Conservation (phyloP, 768 basidiomycete genomes). For the Mycena haematopus region DNA sequence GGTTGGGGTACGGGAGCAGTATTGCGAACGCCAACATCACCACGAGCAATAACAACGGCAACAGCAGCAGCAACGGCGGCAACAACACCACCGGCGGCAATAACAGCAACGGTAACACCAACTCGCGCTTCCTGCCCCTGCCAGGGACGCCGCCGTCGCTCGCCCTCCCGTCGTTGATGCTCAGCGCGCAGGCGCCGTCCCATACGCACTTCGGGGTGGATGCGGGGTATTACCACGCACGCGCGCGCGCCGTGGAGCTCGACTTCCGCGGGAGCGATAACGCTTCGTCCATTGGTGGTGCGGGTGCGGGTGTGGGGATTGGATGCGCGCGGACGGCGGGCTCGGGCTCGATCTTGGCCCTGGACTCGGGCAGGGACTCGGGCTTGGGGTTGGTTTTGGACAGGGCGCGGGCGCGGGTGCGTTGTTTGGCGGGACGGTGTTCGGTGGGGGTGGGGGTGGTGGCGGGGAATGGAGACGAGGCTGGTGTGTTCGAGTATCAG, state of each 20-base stretch:
- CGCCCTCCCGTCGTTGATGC: not conserved
- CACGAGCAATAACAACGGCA: too few relatives aligned
- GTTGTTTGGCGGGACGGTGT: not conserved
- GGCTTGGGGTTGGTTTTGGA: not conserved
- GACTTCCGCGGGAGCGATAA: not conserved
- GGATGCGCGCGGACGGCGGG: slow-evolving; percentile 30
- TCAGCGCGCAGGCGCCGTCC: not conserved
- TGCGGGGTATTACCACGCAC: slow-evolving; percentile 4
- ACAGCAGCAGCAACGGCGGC: not conserved
- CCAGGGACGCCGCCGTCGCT: slow-evolving; percentile 20
- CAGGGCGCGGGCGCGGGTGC: too few relatives aligned
- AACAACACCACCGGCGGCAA: not conserved
- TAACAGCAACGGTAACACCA: not conserved
- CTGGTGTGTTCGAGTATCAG: slow-evolving; percentile 28
- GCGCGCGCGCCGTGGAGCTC: not conserved
- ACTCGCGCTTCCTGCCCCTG: slow-evolving; percentile 23
- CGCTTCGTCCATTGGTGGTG: not conserved
- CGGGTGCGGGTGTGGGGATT: slow-evolving; percentile 3
- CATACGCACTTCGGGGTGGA: not conserved
- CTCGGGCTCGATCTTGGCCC: slow-evolving; percentile 10
- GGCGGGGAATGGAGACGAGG: too few relatives aligned
- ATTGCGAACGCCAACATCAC: too few relatives aligned
- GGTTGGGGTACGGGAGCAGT: too few relatives aligned
- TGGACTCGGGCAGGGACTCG: slow-evolving; percentile 12
- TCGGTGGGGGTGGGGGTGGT: not conserved